Conservation (phyloP, 108 stramenopile species). For the Bacterosira constricta region DNA sequence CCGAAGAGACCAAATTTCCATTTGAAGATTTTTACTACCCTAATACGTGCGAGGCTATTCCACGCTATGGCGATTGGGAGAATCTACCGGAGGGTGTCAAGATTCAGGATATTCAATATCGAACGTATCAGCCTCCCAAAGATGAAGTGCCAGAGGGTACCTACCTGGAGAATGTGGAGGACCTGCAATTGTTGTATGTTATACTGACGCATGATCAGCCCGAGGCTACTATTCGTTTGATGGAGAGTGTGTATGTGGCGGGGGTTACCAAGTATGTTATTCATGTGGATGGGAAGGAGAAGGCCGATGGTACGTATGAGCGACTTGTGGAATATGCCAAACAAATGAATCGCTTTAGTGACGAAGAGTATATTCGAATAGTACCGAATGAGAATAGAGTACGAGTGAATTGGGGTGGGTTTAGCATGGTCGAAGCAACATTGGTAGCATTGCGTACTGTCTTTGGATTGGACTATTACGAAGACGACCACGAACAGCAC, state of each 20-base stretch:
- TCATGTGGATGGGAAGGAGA: slow-evolving; percentile 90
- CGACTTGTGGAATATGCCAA: slow-evolving; percentile 69
- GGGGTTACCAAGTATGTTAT: slow-evolving; percentile 73
- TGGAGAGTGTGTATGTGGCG: slow-evolving; percentile 76
- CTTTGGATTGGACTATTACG: slow-evolving; percentile 60
- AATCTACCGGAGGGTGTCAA: slow-evolving; percentile 70
- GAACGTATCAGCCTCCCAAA: slow-evolving; percentile 75
- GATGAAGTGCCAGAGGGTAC: slow-evolving; percentile 58
- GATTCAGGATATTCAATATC: slow-evolving; percentile 63
- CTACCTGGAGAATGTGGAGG: slow-evolving; percentile 65
- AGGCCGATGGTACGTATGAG: slow-evolving; percentile 61
- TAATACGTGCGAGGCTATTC: slow-evolving; percentile 51
- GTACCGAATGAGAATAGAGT: slow-evolving; percentile 74
- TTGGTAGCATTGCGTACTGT: slow-evolving; percentile 68
- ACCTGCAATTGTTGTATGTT: slow-evolving; percentile 79
- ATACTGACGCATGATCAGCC: slow-evolving; percentile 88
- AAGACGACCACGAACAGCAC: slow-evolving; percentile 34
- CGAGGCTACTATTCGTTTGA: slow-evolving; percentile 79
- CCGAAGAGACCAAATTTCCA: slow-evolving; percentile 67
- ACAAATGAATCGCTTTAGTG: slow-evolving; percentile 34
- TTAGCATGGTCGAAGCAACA: slow-evolving; percentile 93
- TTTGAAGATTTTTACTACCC: slow-evolving; percentile 64
- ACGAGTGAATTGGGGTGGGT: slow-evolving; percentile 95
- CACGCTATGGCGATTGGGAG: slow-evolving; percentile 65
- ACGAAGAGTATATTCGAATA: slow-evolving; percentile 58